Conservation (phyloP, 2,329 filamentous ascomycete genomes). For the Lachnellula subtilissima region DNA sequence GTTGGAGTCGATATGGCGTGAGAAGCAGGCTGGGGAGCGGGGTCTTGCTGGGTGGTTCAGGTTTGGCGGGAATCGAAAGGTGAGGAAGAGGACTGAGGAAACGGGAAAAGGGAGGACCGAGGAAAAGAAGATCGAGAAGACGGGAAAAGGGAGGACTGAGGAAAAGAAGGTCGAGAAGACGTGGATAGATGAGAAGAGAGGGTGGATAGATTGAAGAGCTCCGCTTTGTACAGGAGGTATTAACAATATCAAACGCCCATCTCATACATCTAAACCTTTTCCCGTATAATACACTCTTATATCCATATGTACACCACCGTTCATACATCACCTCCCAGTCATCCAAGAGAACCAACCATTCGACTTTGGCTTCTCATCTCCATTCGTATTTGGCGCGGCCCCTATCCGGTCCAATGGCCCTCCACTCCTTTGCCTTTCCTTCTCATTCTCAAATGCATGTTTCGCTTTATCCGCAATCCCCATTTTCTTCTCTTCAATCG, state of each 20-base stretch:
- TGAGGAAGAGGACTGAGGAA: background rate
- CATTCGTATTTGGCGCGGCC: constrained; percentile 1
- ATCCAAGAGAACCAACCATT: constrained; percentile 22
- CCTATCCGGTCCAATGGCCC: constrained; percentile 29
- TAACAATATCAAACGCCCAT: constrained; percentile 7
- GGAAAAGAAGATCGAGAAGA: background rate
- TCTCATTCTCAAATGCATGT: constrained; percentile 28
- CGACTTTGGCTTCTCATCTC: constrained; percentile 9
- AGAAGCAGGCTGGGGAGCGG: background rate
- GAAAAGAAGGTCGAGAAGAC: background rate
- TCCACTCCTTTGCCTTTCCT: constrained; percentile 27
- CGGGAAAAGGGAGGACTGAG: background rate
- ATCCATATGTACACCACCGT: constrained; percentile 4
- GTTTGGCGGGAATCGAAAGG: background rate
- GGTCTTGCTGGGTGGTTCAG: background rate
- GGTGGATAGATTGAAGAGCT: background rate
- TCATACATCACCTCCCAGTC: constrained; percentile 10
- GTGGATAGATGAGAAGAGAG: constrained; percentile 3
- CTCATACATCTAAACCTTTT: constrained; percentile 7
- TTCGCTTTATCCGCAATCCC: constrained; percentile 22
- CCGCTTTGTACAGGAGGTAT: background rate
- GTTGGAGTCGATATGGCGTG: background rate
- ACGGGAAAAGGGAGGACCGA: background rate
- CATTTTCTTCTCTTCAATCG: constrained; percentile 28
- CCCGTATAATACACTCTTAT: constrained; percentile 15